A percentile compares a stretch with the other conserved stretches of the same genome.
Conservation (phyloP, 345 rosid genomes). For the Moricandia arvensis region DNA sequence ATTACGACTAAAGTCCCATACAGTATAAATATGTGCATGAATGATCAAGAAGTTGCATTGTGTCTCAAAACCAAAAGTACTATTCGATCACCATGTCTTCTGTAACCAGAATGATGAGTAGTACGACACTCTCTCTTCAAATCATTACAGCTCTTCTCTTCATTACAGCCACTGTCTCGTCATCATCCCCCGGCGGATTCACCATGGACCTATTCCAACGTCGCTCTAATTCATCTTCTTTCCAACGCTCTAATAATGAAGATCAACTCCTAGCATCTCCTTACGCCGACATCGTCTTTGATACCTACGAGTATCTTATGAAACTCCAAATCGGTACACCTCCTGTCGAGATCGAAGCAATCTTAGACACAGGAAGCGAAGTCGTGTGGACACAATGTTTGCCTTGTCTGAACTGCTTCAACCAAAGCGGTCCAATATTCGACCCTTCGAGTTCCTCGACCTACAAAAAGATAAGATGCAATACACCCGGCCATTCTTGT, state of each 20-base stretch:
- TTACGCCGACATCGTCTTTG: not conserved
- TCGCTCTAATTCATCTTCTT: constrained; percentile 5
- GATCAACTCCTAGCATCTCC: constrained; percentile 12
- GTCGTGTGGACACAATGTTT: constrained; percentile 26
- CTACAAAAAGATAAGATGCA: not conserved
- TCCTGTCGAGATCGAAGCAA: not conserved
- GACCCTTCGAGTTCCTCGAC: constrained; percentile 11
- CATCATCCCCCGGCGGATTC: constrained; percentile 17
- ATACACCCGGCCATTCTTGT: not conserved
- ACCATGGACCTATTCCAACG: constrained; percentile 19
- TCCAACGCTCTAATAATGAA: not conserved
- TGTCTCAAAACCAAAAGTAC: too few relatives aligned
- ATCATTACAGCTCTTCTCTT: constrained; percentile 15
- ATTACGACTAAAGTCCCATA: not conserved
- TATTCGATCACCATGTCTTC: too few relatives aligned
- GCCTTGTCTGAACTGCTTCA: constrained; percentile 12
- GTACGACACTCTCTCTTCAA: not conserved
- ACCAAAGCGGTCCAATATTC: not conserved
- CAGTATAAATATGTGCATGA: constrained; percentile 8
- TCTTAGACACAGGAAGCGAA: constrained; percentile 6
- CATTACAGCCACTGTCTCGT: not conserved
- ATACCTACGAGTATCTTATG: not conserved
- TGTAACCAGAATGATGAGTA: constrained; percentile 5
- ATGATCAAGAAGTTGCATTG: not conserved
- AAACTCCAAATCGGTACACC: constrained; percentile 26